Conservation (phyloP, 345 rosid genomes). For the Salix viminalis region DNA sequence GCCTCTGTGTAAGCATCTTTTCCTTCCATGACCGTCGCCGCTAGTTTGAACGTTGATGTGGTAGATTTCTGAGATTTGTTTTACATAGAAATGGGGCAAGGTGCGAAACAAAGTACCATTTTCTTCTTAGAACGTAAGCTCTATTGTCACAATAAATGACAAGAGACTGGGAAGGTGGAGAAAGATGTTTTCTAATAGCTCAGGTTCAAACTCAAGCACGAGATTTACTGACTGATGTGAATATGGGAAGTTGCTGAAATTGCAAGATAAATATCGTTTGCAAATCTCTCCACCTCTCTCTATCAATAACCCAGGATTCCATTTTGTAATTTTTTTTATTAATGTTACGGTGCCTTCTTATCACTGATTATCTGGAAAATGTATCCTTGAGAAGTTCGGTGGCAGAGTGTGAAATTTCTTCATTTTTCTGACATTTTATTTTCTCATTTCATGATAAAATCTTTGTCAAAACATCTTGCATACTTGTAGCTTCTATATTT, state of each 20-base stretch:
- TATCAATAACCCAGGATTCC: not conserved
- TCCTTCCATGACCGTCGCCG: not conserved
- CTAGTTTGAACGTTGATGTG: not conserved
- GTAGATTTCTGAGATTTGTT: not conserved
- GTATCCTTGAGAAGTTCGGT: not conserved
- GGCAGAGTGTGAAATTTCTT: not conserved
- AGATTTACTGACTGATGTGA: not conserved
- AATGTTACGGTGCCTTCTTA: not conserved
- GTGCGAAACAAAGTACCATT: too few species aligned
- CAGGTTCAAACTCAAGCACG: too few species aligned
- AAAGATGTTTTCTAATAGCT: too few species aligned
- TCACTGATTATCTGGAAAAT: not conserved
- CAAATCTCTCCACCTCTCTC: not conserved
- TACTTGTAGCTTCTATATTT: not conserved
- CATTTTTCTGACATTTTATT: not conserved
- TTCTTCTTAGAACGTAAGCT: too few species aligned
- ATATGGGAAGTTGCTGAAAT: not conserved
- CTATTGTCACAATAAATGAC: too few species aligned
- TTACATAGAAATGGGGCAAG: too few species aligned
- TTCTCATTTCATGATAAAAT: not conserved
- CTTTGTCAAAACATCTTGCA: not conserved
- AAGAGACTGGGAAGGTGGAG: too few species aligned
- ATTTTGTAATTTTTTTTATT: not conserved
- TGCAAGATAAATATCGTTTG: not conserved
- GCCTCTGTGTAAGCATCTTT: slow-evolving; percentile 54